Base-by-base conservation (phyloP, 768 basidiomycete species). In the Kwoniella pini region DNA sequence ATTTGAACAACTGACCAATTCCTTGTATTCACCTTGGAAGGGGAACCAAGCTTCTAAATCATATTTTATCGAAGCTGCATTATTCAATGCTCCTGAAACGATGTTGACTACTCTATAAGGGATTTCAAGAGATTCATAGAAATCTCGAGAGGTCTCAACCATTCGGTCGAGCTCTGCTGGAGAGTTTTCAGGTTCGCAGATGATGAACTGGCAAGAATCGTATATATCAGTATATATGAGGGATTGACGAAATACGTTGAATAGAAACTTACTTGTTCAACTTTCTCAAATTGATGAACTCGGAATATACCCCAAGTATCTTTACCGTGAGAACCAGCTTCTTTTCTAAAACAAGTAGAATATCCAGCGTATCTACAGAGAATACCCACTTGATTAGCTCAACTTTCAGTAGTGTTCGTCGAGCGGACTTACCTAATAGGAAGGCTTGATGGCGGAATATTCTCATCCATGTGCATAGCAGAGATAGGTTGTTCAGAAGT, bases 281-380 rank as follows among this genome's bases (percentile, higher is more conserved):
- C 85, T 82, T 99, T 99, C 81, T 99, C 96, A 68, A 99, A 99
- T 80, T 99, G 96, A 77, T 99, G 96, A 55, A 99, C 95, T 22
- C 96, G 90, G 87, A 99, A 99, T 80, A 98, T 97, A 58, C 96
- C 96, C 93, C 96, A 97, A 84, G 95, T 97, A 70, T 99, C 96
- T 56, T 92, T 88, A 3, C 96, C 96, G 7, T 92, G 92, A 2
- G 92, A 89, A 31, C 96, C 96, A 2, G 96, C 96, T 81, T 99
- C 96, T 81, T 98, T 98, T 27, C 96, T 87, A 88, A 99, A 99
- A 79, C 95, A 98, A 15, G 95, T 98, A 62, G 82, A 82, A 76
- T 82, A 82, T 13, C 82, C 82, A n/a, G 81, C 82, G 67, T 81
- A 81, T 56, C 80, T 80, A 65, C 13, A 42, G 12, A 9, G n/a